Percentiles rank a stretch among this genome's conserved stretches.
These are phyloP conservation scores for Zasmidium cellare DNA, from an alignment of 2,329 filamentous ascomycete species.

Conservation along the genomic window DNA sequence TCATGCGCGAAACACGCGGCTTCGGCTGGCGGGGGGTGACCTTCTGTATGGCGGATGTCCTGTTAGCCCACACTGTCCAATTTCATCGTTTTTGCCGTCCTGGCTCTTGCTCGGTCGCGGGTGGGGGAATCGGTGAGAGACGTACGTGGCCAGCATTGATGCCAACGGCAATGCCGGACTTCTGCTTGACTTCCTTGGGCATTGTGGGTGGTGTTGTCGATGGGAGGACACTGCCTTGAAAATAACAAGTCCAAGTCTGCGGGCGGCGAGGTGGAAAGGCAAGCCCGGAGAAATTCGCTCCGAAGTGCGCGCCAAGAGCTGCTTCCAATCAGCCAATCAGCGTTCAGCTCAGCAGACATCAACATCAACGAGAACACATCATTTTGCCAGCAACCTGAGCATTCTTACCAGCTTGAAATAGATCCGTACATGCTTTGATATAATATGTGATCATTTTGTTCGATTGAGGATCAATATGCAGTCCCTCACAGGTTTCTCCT, in stretches of 20 bases:
- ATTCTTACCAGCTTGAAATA: too few species aligned
- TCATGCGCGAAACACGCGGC: conserved; percentile 65
- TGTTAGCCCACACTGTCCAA: conserved; percentile 23
- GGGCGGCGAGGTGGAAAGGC: neutral
- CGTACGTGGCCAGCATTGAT: conserved; percentile 68
- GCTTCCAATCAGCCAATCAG: neutral
- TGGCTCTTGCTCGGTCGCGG: conserved; percentile 7
- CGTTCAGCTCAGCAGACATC: neutral
- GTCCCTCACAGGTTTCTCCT: too few species aligned
- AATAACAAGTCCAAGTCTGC: neutral
- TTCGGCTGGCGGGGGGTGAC: conserved; percentile 54
- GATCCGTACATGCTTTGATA: too few species aligned
- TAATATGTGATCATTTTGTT: too few species aligned
- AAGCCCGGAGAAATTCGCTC: neutral
- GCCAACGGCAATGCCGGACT: conserved; percentile 58
- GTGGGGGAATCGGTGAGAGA: conserved; percentile 31
- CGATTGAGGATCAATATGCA: too few species aligned
- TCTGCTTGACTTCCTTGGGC: conserved; percentile 57
- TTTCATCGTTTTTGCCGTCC: conserved; percentile 6
- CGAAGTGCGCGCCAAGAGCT: neutral
- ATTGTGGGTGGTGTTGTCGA: conserved; percentile 39
- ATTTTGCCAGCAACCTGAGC: too few species aligned
- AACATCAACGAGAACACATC: too few species aligned
- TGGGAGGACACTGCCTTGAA: conserved; percentile 4
- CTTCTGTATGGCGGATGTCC: conserved; percentile 37